A percentile compares a stretch with the other conserved stretches of the same genome.
phyloP scores from a whole-genome alignment of 108 stramenopile genomes.

The Cyclotella baltica region DNA sequence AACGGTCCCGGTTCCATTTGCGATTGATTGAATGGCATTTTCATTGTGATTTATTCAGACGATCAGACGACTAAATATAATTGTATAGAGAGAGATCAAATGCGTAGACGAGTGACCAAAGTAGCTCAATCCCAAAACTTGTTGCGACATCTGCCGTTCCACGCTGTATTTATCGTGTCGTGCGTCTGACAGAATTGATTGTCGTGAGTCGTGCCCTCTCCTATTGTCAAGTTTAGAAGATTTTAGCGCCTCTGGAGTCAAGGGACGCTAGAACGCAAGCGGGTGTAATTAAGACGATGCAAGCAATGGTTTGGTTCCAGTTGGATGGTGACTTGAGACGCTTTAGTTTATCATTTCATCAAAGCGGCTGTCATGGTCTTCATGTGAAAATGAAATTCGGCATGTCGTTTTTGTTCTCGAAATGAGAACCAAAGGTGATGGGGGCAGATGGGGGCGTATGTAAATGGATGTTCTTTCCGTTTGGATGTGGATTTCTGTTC shows the following conservation, averaged over 20 bases:
- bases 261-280: background rate
- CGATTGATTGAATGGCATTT: constrained; percentile 9
- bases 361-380: too few relatives aligned
- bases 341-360: too few relatives aligned
- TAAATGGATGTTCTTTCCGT: too few relatives aligned
- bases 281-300: too few relatives aligned
- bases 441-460: too few relatives aligned
- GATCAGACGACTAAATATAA: background rate
- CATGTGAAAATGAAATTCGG: too few relatives aligned
- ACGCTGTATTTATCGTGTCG: constrained; percentile 16
- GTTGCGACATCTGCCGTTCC: background rate
- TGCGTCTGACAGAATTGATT: constrained; percentile 17
- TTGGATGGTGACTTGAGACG: too few relatives aligned
- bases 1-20: constrained; percentile 3
- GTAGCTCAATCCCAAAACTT: background rate
- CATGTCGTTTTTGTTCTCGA: too few relatives aligned
- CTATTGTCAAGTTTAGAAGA: background rate
- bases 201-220: background rate
- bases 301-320: too few relatives aligned
- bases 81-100: background rate
- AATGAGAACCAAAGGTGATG: too few relatives aligned
- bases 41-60: background rate
- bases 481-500: too few relatives aligned
- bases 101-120: background rate
- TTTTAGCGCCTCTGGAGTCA: background rate